phyloP scores from a whole-genome alignment of 768 basidiomycete genomes.

The Phallus indusiatus region DNA sequence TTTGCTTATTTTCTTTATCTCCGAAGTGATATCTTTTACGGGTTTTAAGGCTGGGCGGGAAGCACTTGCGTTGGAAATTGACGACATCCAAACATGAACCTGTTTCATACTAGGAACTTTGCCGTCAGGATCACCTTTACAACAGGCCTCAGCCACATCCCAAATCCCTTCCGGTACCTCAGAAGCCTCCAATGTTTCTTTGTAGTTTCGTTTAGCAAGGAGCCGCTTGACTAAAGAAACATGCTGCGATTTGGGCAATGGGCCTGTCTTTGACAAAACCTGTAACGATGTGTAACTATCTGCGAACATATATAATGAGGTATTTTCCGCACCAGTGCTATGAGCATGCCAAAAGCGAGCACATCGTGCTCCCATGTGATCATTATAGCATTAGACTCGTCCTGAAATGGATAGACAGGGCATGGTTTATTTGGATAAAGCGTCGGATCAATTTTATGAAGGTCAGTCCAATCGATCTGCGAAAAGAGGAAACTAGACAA shows the following conservation, averaged over 20 bases:
- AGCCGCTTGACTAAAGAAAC: background rate
- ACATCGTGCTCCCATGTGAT: background rate
- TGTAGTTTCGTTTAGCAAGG: background rate
- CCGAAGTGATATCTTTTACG: conserved; percentile 7
- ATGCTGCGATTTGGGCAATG: background rate
- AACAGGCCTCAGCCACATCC: conserved; percentile 34
- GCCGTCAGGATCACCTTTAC: conserved; percentile 25
- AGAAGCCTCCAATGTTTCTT: background rate
- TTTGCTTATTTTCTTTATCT: conserved; percentile 6
- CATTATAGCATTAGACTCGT: background rate
- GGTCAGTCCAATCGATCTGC: background rate
- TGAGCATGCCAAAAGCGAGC: conserved; percentile 2
- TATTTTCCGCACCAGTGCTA: background rate
- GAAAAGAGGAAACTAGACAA: conserved; percentile 6
- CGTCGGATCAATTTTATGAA: background rate
- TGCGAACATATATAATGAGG: background rate
- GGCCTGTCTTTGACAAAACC: background rate
- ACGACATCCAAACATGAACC: conserved; percentile 13
- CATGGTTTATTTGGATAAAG: background rate
- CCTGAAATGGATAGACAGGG: background rate
- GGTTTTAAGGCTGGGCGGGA: background rate
- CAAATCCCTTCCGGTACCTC: conserved; percentile 31
- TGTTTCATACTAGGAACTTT: conserved; percentile 33
- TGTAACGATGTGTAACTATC: background rate
- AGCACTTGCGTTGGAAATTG: background rate